A percentile compares a stretch with the other conserved stretches of the same genome.
These are phyloP conservation scores for Penicillium sumatraense DNA, from an alignment of 2,329 filamentous ascomycete species.

Conservation along the genomic window DNA sequence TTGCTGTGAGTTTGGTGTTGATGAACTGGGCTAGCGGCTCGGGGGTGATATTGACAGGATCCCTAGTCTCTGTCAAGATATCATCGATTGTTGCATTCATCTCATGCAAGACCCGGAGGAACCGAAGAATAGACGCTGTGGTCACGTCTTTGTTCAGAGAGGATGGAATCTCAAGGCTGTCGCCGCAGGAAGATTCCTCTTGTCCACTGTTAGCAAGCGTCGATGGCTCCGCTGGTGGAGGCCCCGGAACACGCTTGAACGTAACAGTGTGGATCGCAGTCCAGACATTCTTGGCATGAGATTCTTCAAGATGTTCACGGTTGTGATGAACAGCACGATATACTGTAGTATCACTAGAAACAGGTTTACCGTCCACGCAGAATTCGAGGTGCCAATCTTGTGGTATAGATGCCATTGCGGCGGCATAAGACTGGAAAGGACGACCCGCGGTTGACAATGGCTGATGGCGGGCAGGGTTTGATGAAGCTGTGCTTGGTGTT, in stretches of 20 bases:
- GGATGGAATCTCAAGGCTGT: constrained; percentile 68
- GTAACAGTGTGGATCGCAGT: constrained; percentile 88
- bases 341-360: constrained; percentile 91
- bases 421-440: constrained; percentile 76
- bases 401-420: constrained; percentile 76
- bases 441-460: constrained; percentile 60
- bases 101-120: constrained; percentile 89
- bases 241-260: constrained; percentile 83
- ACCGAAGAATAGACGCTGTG: constrained; percentile 82
- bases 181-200: constrained; percentile 55
- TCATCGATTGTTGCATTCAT: constrained; percentile 94
- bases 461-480: constrained; percentile 30
- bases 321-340: constrained; percentile 88
- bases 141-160: constrained; percentile 83
- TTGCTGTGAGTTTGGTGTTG: constrained; percentile 97
- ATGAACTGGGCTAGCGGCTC: constrained; percentile 94
- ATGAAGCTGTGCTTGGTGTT: constrained; percentile 25
- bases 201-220: constrained; percentile 62
- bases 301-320: constrained; percentile 65
- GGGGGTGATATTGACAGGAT: constrained; percentile 70
- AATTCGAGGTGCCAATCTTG: constrained; percentile 99
- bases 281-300: constrained; percentile 79
- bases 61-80: constrained; percentile 78
- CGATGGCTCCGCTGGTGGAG: constrained; percentile 73
- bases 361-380: constrained; percentile 78